Evolutionary conservation across 2,329 filamentous ascomycete species (phyloP).

Genomic region (Xylariales sp.): DNA sequence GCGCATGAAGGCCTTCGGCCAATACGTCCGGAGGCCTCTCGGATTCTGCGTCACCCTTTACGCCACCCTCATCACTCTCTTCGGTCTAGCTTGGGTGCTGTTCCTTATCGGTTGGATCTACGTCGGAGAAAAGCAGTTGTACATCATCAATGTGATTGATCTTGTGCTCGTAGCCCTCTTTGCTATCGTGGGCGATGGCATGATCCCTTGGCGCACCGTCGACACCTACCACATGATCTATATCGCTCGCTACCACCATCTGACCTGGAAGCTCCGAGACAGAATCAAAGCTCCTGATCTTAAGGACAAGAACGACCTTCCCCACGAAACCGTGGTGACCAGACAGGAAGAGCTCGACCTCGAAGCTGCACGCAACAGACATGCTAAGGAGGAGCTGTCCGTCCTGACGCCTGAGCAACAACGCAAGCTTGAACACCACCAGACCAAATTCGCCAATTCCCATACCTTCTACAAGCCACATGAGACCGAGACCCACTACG

Average conservation of each 20-base stretch:
- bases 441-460: constrained; percentile 73
- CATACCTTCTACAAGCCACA: constrained; percentile 89
- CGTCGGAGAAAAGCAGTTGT: constrained; percentile 66
- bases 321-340: constrained; percentile 32
- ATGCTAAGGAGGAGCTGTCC: constrained; percentile 46
- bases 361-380: constrained; percentile 33
- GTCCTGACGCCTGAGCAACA: constrained; percentile 65
- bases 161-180: constrained; percentile 68
- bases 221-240: constrained; percentile 88
- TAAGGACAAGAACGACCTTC: constrained; percentile 66
- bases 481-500: constrained; percentile 75
- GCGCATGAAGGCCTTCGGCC: constrained; percentile 70
- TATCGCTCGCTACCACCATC: constrained; percentile 65
- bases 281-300: constrained; percentile 58
- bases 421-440: constrained; percentile 67
- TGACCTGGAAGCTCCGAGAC: constrained; percentile 61
- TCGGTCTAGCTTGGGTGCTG: constrained; percentile 84
- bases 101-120: constrained; percentile 90
- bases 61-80: constrained; percentile 75
- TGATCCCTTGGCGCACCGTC: constrained; percentile 69
- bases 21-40: constrained; percentile 72
- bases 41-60: constrained; percentile 83
- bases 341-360: constrained; percentile 37
- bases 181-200: constrained; percentile 64
- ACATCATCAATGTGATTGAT: constrained; percentile 66